These are phyloP conservation scores for Talaromyces sp. DNA, from an alignment of 2,329 filamentous ascomycete genomes.

Conservation along the genomic window DNA sequence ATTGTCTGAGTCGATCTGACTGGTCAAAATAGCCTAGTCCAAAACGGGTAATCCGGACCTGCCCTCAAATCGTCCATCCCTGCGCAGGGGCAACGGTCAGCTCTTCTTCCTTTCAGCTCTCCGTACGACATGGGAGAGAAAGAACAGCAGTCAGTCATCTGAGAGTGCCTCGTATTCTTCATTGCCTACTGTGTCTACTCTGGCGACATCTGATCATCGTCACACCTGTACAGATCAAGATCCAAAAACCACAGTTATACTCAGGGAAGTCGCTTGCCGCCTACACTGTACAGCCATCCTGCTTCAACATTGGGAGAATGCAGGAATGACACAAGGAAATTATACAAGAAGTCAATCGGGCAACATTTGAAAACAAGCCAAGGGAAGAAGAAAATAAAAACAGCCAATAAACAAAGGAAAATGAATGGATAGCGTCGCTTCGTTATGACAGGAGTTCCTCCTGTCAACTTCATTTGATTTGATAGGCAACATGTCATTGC, in stretches of 20 bases:
- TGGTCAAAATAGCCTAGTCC: neutral
- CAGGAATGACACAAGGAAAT: neutral
- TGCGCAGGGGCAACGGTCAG: neutral
- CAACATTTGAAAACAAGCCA: neutral
- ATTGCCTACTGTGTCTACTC: neutral
- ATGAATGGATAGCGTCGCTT: slow-evolving; percentile 1
- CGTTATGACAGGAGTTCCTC: neutral
- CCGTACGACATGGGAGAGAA: no score
- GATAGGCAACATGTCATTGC: slow-evolving; percentile 49
- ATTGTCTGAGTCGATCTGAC: neutral
- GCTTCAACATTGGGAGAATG: neutral
- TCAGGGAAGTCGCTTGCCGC: neutral
- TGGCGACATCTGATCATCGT: neutral
- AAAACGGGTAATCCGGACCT: neutral
- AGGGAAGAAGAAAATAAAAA: neutral
- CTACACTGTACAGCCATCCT: neutral
- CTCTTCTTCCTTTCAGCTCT: neutral
- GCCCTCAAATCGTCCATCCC: neutral
- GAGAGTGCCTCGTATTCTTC: neutral
- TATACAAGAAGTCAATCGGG: neutral
- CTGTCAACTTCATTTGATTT: neutral
- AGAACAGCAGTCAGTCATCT: neutral
- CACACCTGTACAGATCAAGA: neutral
- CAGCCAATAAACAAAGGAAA: neutral
- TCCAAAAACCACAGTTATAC: neutral